Base-by-base conservation (phyloP, 2,329 filamentous ascomycete species). In the Tolypocladium ovalisporum region DNA sequence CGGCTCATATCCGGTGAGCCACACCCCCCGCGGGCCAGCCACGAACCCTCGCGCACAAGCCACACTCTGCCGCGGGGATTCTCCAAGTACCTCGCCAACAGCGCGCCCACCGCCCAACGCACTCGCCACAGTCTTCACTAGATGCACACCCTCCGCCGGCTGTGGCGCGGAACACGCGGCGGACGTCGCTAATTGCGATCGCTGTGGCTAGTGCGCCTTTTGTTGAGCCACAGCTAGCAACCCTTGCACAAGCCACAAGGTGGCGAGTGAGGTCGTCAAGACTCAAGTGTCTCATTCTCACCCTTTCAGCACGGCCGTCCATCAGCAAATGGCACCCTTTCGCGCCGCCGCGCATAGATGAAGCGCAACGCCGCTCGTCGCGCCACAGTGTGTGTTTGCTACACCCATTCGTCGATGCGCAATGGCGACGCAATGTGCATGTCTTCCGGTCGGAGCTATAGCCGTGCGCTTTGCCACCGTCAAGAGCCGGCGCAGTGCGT, bases 1-100 rank as follows among this genome's bases (percentile, higher is more conserved):
- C 35, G 52, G 36, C 36, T 40, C 52, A 40, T 40, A 54, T 54
- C 52, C 52, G 52, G 52, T 40, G 52, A 54, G 52, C 52, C 52
- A 54, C 52, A 54, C n/a, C 27, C n/a, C 27, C 19, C 9, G 8
- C 27, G 44, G 24, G 24, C 24, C 24, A 27, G 24, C 42, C 40
- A 42, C 40, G n/a, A 24, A 4, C 34, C 13, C 15, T 13, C 52
- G 35, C 22, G 36, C 35, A 39, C 52, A 39, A 53, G 52, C 52
- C 52, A 54, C 52, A n/a, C n/a, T n/a, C n/a, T n/a, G n/a, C n/a
- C n/a, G n/a, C n/a, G n/a, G n/a, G 2, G 17, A 24, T 13, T 6
- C 19, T 7, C 35, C 9, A 54, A 32, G 52, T 54, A 54, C 52
- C 52, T 40, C 52, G 1, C 35, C 34, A 54, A 54, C 52, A 54